Conservation (phyloP, 176 grass and related monocot species). For the Dactylis glomerata region DNA sequence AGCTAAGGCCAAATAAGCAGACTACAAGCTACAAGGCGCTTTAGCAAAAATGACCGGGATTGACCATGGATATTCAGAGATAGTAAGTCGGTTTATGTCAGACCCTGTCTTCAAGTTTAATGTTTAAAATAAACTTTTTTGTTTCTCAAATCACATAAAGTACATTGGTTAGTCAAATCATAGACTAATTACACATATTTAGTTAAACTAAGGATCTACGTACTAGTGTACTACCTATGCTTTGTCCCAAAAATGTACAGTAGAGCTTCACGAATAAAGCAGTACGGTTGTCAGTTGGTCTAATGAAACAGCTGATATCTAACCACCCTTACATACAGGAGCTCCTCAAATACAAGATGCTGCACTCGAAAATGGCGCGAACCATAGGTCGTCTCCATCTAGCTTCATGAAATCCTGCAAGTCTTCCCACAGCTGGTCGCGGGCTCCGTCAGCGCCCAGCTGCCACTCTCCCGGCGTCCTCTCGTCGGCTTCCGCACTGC, state of each 20-base stretch:
- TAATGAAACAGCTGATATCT: neutral
- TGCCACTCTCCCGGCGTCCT: neutral
- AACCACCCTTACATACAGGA: neutral
- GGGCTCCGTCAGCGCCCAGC: neutral
- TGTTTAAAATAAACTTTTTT: neutral
- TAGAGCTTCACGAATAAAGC: neutral
- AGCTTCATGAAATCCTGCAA: constrained; percentile 59
- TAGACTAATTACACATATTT: neutral
- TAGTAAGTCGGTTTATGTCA: no score
- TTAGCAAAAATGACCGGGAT: no score
- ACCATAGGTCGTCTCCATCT: constrained; percentile 39
- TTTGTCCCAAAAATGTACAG: neutral
- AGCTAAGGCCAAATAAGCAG: no score
- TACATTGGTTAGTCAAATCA: neutral
- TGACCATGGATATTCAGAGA: no score
- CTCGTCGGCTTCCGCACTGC: neutral
- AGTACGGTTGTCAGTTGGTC: neutral
- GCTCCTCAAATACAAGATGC: constrained; percentile 8
- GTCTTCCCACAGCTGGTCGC: constrained; percentile 56
- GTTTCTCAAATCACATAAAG: neutral
- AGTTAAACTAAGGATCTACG: neutral
- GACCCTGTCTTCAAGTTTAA: no score
- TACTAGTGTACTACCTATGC: neutral
- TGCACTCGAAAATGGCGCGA: constrained; percentile 17
- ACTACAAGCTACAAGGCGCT: no score